phyloP scores from a whole-genome alignment of 768 basidiomycete species.

The Agrocybe praecox region DNA sequence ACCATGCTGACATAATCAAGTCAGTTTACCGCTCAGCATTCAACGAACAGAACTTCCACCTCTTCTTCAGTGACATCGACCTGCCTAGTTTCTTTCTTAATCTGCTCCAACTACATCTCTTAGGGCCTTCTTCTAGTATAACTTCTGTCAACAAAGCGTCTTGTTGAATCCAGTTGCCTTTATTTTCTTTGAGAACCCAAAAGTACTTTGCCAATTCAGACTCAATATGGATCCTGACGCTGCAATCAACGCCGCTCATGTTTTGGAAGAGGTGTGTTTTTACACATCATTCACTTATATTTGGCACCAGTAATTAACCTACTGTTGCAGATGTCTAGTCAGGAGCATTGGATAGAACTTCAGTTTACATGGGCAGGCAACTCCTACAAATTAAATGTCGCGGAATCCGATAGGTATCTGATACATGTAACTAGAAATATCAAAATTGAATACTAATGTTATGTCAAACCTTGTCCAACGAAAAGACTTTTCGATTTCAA shows the following conservation, averaged over 20 bases:
- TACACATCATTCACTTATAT: neutral
- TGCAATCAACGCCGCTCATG: neutral
- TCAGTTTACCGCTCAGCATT: neutral
- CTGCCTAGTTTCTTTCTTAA: no score
- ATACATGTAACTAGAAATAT: neutral
- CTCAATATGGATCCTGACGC: neutral
- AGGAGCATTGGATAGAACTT: slow-evolving; percentile 60
- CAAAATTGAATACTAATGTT: neutral
- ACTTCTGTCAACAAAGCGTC: no score
- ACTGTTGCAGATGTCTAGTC: slow-evolving; percentile 3
- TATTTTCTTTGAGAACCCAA: no score
- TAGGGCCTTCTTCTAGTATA: no score
- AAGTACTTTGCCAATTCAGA: no score
- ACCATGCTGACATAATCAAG: slow-evolving; percentile 6
- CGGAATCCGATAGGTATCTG: slow-evolving; percentile 78
- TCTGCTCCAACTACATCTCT: no score
- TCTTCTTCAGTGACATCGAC: no score
- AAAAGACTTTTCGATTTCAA: slow-evolving; percentile 85
- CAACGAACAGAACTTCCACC: no score
- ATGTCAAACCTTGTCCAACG: neutral
- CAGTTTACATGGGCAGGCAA: slow-evolving; percentile 77
- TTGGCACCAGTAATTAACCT: neutral
- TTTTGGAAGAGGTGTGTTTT: neutral
- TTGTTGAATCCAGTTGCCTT: no score
- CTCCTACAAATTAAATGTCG: slow-evolving; percentile 62